Conservation (phyloP, 192 early-diverging fungal genomes). For the Coemansia sp. region DNA sequence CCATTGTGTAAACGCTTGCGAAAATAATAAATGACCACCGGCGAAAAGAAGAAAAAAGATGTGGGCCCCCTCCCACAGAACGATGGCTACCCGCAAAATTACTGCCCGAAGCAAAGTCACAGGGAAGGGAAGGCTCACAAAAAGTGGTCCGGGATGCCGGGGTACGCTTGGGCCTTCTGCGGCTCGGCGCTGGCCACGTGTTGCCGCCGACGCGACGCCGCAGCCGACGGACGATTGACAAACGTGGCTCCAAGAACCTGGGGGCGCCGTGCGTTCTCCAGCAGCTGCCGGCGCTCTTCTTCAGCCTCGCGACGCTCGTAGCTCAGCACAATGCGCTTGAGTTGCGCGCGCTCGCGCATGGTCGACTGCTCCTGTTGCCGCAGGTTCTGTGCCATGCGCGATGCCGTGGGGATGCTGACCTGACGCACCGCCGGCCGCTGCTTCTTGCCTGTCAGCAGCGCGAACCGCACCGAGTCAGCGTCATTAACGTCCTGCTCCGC, state of each 20-base stretch:
- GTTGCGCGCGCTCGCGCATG: slow-evolving; percentile 78
- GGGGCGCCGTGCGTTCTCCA: slow-evolving; percentile 7
- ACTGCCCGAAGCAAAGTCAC: not conserved
- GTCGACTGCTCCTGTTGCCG: slow-evolving; percentile 82
- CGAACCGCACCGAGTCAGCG: slow-evolving; percentile 27
- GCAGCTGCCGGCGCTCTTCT: slow-evolving; percentile 21
- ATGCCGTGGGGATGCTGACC: slow-evolving; percentile 55
- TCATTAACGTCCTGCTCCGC: not conserved
- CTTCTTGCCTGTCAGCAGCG: slow-evolving; percentile 49
- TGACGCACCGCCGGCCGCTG: slow-evolving; percentile 30
- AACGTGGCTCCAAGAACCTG: slow-evolving; percentile 29
- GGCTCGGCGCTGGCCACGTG: not conserved
- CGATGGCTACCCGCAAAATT: not conserved
- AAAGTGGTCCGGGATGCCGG: slow-evolving; percentile 14
- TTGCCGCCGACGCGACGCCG: slow-evolving; percentile 7
- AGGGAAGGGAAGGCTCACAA: not conserved
- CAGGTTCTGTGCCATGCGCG: slow-evolving; percentile 76
- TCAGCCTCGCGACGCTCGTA: slow-evolving; percentile 65
- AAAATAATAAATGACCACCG: not conserved
- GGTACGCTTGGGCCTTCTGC: not conserved
- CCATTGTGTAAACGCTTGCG: not conserved
- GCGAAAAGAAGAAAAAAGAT: not conserved
- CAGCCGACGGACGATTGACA: slow-evolving; percentile 8
- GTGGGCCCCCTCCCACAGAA: not conserved
- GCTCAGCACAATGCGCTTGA: slow-evolving; percentile 89